Percentiles rank a stretch among this genome's conserved stretches.
Conservation (phyloP, 306 rosid species). For the Rosa multiflora region DNA sequence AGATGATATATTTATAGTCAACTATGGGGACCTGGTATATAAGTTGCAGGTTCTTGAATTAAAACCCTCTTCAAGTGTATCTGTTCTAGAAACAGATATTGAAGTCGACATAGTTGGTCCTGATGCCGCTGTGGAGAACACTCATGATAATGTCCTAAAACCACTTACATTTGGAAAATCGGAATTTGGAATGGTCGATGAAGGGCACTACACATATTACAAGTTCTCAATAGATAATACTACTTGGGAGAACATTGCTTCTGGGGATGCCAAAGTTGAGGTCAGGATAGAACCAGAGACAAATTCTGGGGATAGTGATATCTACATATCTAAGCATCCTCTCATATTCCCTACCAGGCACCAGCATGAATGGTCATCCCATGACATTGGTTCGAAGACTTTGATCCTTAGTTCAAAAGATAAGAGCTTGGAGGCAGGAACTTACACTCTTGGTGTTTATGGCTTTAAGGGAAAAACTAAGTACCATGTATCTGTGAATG, state of each 20-base stretch:
- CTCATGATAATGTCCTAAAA: conserved; percentile 60
- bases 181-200: conserved; percentile 62
- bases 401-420: conserved; percentile 81
- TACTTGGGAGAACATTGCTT: conserved; percentile 56
- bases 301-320: conserved; percentile 78
- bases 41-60: conserved; percentile 81
- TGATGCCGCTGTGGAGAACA: conserved; percentile 46
- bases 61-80: conserved; percentile 82
- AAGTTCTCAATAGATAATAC: conserved; percentile 70
- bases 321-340: conserved; percentile 89
- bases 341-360: conserved; percentile 90
- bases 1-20: conserved; percentile 73
- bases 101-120: conserved; percentile 87
- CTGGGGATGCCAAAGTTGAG: conserved; percentile 63
- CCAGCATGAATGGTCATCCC: conserved; percentile 95
- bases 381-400: conserved; percentile 90
- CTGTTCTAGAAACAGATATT: conserved; percentile 94
- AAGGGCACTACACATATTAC: conserved; percentile 78
- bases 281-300: conserved; percentile 66
- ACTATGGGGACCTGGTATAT: conserved; percentile 71
- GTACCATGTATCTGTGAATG: conserved; percentile 51
- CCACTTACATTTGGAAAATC: conserved; percentile 51
- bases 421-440: conserved; percentile 56
- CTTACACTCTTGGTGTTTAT: conserved; percentile 75
- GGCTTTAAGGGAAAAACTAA: conserved; percentile 72